Base-by-base conservation (phyloP, 2,329 filamentous ascomycete genomes). In the Mycosphaerella sp. region DNA sequence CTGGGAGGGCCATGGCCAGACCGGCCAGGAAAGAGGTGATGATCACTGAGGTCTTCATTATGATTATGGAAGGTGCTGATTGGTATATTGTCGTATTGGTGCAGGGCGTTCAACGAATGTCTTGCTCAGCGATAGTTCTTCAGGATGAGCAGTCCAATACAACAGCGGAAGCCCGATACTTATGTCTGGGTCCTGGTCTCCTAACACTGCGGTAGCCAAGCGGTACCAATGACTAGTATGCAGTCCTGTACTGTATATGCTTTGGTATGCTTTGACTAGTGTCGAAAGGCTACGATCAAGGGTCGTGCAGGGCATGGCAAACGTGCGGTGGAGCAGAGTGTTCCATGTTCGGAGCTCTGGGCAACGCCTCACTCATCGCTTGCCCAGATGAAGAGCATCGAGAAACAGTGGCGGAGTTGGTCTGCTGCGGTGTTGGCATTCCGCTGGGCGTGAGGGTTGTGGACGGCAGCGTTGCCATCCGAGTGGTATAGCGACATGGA, bases 31-130 rank as follows among this genome's bases (percentile, higher is more conserved):
- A 41, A 37, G 54, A 50, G 30, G 56, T 46, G 39, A 49, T 52
- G 48, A 56, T 44, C 41, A 55, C 41, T 17, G 52, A 56, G 49
- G 42, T 44, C 56, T 58, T 60, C 58, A 58, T 60, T 50, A 49
- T 58, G 57, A 53, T 47, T 56, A 43, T 50, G 27, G 44, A 34
- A 21, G 12, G 41, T 46, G 37, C 42, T 48, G 14, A 35, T 44
- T 12, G 17, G 6, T 27, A 25, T 25, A 6, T 25, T 2, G 2
- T n/a, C n/a, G n/a, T 40, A 8, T 16, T 16, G 37, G 6, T 37
- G 34, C 6, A 16, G 17, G 30, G 48, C 28, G 44, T n/a, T 41
- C 18, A 50, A 53, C 37, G 51, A 50, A 36, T 41, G 44, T 40
- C 21, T 40, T 34, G 35, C 32, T 10, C 10, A 30, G 35, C 8